phyloP scores from a whole-genome alignment of 106 monocot genomes.

The Allium sativum region DNA sequence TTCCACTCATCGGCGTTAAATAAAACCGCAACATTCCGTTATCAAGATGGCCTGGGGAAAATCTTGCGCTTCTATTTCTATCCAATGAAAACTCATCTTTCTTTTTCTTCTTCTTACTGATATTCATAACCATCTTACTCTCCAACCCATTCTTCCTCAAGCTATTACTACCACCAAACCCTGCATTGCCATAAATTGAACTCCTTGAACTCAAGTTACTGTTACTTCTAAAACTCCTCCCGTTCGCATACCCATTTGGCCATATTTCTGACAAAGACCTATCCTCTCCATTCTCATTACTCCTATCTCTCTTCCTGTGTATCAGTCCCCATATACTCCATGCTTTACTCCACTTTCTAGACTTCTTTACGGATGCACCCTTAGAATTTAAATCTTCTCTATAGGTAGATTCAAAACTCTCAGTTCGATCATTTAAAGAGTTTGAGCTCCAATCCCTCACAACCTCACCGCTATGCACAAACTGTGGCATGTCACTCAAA shows the following conservation, averaged over 20 bases:
- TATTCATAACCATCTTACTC: constrained; percentile 1
- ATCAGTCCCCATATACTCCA: constrained; percentile 82
- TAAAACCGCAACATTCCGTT: constrained; percentile 72
- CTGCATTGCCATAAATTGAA: constrained; percentile 27
- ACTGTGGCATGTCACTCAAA: constrained; percentile 18
- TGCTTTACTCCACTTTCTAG: constrained; percentile 62
- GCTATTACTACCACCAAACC: constrained; percentile 5
- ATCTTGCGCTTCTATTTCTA: constrained; percentile 61
- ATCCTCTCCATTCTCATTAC: constrained; percentile 21
- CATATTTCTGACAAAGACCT: constrained; percentile 43
- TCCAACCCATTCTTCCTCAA: constrained; percentile 37
- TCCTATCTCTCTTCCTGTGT: constrained; percentile 23
- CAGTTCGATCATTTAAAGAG: constrained; percentile 35
- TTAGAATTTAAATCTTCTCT: constrained; percentile 15
- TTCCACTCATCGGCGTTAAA: constrained; percentile 48
- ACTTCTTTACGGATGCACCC: constrained; percentile 33
- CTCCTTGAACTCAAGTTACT: constrained; percentile 61
- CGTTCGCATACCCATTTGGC: constrained; percentile 18
- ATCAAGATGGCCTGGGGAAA: constrained; percentile 47
- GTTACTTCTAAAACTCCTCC: constrained; percentile 45
- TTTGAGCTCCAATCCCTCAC: constrained; percentile 40
- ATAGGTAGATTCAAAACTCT: constrained; percentile 52
- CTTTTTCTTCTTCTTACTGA: constrained; percentile 27
- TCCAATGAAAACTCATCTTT: constrained; percentile 47
- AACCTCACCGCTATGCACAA: constrained; percentile 40